phyloP scores from a whole-genome alignment of 306 rosid species.

The Dryas drummondii region DNA sequence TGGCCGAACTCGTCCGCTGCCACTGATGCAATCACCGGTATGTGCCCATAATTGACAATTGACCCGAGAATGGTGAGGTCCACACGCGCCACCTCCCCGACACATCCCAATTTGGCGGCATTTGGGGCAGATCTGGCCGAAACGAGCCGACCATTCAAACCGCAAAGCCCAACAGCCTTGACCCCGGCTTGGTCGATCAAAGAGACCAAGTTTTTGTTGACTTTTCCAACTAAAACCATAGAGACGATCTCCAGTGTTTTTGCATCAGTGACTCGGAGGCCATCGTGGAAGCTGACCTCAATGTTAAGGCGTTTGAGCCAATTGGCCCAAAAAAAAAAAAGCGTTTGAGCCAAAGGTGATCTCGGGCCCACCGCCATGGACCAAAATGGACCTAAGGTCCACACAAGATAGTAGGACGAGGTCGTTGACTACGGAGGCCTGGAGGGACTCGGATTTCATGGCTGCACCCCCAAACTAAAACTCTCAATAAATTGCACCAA shows the following conservation, averaged over 20 bases:
- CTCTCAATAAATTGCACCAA: too few relatives aligned
- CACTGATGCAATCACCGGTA: slow-evolving; percentile 89
- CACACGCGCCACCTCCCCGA: slow-evolving; percentile 71
- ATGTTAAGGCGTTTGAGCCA: slow-evolving; percentile 89
- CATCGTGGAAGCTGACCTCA: slow-evolving; percentile 72
- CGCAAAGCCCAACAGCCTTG: slow-evolving; percentile 82
- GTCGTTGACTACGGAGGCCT: slow-evolving; percentile 85
- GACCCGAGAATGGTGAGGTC: slow-evolving; percentile 65
- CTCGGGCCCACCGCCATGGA: slow-evolving; percentile 98
- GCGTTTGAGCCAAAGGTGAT: slow-evolving; percentile 41
- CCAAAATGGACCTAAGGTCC: slow-evolving; percentile 78
- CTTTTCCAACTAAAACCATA: slow-evolving; percentile 91
- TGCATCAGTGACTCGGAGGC: slow-evolving; percentile 85
- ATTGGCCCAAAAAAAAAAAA: too few relatives aligned
- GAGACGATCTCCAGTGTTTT: slow-evolving; percentile 92
- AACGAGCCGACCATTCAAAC: slow-evolving; percentile 71
- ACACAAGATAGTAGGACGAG: slow-evolving; percentile 90
- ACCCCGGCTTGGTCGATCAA: slow-evolving; percentile 78
- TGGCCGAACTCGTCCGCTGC: slow-evolving; percentile 81
- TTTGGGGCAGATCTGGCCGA: slow-evolving; percentile 76
- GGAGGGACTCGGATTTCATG: slow-evolving; percentile 77
- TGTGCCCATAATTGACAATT: slow-evolving; percentile 52
- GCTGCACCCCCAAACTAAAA: slow-evolving; percentile 86
- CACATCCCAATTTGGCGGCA: slow-evolving; percentile 68
- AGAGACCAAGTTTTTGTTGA: slow-evolving; percentile 73